Percentiles rank a stretch among this genome's conserved stretches.
These are phyloP conservation scores for Cerioporus squamosus DNA, from an alignment of 1,284 basidiomycete genomes.

Conservation along the genomic window DNA sequence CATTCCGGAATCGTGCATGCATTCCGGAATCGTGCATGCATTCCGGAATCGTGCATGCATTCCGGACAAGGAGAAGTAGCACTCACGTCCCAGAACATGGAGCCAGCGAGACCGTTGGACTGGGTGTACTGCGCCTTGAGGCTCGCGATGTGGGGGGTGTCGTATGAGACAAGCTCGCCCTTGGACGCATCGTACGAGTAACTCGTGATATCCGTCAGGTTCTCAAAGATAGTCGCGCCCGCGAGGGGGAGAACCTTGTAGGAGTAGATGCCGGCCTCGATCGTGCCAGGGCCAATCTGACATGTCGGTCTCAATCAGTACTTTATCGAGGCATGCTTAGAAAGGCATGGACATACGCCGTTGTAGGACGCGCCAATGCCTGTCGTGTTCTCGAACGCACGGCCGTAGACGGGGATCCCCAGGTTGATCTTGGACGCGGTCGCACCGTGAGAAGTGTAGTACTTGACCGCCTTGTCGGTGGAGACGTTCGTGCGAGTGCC, in stretches of 20 bases:
- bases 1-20: too few species aligned
- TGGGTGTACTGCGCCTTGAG: conserved; percentile 81
- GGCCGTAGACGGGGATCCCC: conserved; percentile 88
- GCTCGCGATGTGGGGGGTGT: conserved; percentile 73
- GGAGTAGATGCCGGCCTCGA: conserved; percentile 72
- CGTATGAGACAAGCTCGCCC: conserved; percentile 78
- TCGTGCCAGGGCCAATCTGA: conserved; percentile 78
- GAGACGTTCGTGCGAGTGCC: conserved; percentile 62
- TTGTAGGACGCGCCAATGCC: conserved; percentile 79
- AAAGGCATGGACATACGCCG: conserved; percentile 49
- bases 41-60: too few species aligned
- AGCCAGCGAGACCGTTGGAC: conserved; percentile 66
- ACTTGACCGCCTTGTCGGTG: conserved; percentile 74
- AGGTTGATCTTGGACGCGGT: conserved; percentile 76
- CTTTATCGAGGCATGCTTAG: neutral
- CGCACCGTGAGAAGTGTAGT: conserved; percentile 73
- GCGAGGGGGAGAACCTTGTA: conserved; percentile 76
- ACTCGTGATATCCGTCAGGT: conserved; percentile 74
- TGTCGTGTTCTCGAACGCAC: conserved; percentile 79
- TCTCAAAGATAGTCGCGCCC: conserved; percentile 66
- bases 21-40: too few species aligned
- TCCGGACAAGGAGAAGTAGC: too few species aligned
- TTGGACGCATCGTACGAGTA: conserved; percentile 77
- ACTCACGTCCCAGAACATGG: conserved; percentile 82
- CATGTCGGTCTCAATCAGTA: neutral